phyloP scores from a whole-genome alignment of 495 filamentous ascomycete genomes.

The Pseudomonodictys pantanalensis region DNA sequence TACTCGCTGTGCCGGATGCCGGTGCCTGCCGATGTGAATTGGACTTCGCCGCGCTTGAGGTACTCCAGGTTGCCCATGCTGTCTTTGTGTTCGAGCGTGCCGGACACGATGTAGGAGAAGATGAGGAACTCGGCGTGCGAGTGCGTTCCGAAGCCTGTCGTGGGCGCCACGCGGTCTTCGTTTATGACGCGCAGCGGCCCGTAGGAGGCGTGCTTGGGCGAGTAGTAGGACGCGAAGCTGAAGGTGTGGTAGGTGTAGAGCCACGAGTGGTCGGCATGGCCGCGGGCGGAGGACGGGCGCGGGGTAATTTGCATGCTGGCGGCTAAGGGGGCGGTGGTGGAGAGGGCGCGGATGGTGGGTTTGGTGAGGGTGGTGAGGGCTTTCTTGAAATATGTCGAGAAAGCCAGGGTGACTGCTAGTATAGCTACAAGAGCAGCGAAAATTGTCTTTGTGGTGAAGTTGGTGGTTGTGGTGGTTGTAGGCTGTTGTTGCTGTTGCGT shows the following conservation, averaged over 20 bases:
- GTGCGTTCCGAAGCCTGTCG: slow-evolving; percentile 74
- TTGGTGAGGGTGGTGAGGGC: slow-evolving; percentile 23
- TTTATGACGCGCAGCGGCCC: slow-evolving; percentile 75
- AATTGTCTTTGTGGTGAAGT: slow-evolving; percentile 10
- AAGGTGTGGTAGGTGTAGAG: slow-evolving; percentile 84
- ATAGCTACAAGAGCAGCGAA: slow-evolving; percentile 16
- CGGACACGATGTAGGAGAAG: slow-evolving; percentile 75
- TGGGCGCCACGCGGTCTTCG: slow-evolving; percentile 70
- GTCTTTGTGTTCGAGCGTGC: slow-evolving; percentile 79
- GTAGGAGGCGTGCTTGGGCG: slow-evolving; percentile 61
- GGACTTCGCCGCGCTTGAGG: slow-evolving; percentile 74
- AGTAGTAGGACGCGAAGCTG: slow-evolving; percentile 71
- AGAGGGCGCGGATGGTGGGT: slow-evolving; percentile 32
- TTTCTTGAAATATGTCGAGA: slow-evolving; percentile 33
- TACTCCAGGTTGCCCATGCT: slow-evolving; percentile 70
- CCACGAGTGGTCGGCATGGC: slow-evolving; percentile 77
- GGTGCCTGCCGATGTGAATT: slow-evolving; percentile 77
- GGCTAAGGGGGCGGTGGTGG: slow-evolving; percentile 21
- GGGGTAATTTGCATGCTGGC: slow-evolving; percentile 42
- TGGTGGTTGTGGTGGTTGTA: neutral
- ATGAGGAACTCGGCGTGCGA: slow-evolving; percentile 80
- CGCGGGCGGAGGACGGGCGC: slow-evolving; percentile 52
- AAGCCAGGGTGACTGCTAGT: slow-evolving; percentile 42
- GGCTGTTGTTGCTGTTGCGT: slow-evolving; percentile 3
- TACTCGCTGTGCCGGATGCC: slow-evolving; percentile 75